phyloP scores from a whole-genome alignment of 2,329 filamentous ascomycete genomes.

The Aspergillus fructus region DNA sequence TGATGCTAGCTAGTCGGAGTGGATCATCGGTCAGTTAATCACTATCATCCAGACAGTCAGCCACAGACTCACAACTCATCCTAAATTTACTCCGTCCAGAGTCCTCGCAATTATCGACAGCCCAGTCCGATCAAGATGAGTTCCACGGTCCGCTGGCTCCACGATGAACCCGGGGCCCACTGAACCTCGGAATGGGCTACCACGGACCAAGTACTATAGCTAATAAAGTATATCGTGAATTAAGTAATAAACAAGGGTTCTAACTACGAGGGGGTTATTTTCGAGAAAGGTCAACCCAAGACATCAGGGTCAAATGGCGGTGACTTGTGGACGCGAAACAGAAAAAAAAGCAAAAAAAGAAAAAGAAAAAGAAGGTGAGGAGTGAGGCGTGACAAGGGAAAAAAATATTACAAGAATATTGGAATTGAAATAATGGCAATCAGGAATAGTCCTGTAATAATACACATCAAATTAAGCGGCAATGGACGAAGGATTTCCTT shows the following conservation, averaged over 20 bases:
- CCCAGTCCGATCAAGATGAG: neutral
- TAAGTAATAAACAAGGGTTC: neutral
- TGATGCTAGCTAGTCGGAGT: conserved; percentile 19
- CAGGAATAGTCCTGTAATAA: conserved; percentile 3
- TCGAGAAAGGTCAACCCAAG: neutral
- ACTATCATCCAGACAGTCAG: neutral
- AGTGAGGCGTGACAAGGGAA: neutral
- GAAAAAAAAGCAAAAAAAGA: neutral
- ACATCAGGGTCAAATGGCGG: neutral
- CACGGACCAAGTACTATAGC: neutral
- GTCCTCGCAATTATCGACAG: neutral
- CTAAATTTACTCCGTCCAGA: neutral
- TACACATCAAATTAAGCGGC: conserved; percentile 1
- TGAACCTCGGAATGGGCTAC: neutral
- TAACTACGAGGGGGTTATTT: neutral
- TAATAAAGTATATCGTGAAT: neutral
- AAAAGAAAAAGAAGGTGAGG: too few species aligned
- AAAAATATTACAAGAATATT: neutral
- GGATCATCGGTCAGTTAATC: neutral
- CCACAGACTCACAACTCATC: too few species aligned
- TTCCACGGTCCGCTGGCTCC: conserved; percentile 1
- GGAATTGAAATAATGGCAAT: neutral
- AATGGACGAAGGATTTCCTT: neutral
- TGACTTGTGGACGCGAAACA: neutral
- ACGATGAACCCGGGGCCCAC: neutral